These are phyloP conservation scores for Geosmithia flava DNA, from an alignment of 2,329 filamentous ascomycete species.

Conservation along the genomic window DNA sequence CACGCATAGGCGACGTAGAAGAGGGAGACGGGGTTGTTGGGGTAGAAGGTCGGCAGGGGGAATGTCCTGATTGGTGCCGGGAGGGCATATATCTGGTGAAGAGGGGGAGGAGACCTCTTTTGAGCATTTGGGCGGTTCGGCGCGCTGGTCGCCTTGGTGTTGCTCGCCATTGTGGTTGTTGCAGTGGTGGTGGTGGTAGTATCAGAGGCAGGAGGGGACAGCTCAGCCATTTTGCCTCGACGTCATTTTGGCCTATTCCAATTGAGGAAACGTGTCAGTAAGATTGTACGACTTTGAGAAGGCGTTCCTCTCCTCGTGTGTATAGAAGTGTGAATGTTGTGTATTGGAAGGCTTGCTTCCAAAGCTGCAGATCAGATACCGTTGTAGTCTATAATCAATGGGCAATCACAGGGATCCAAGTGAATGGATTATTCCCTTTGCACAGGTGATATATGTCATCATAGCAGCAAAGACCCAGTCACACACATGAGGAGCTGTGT, in stretches of 20 bases:
- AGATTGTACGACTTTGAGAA: background rate
- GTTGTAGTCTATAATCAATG: constrained; percentile 80
- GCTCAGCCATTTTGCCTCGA: constrained; percentile 29
- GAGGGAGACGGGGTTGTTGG: constrained; percentile 82
- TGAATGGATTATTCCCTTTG: constrained; percentile 43
- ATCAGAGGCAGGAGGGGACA: constrained; percentile 2
- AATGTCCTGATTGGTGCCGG: constrained; percentile 72
- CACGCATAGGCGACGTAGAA: constrained; percentile 70
- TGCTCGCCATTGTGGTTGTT: background rate
- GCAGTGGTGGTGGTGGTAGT: background rate
- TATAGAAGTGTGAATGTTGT: no score
- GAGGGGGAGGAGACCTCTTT: constrained; percentile 24
- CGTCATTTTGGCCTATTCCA: constrained; percentile 32
- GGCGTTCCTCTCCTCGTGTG: no score
- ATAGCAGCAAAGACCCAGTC: constrained; percentile 14
- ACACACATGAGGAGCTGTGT: background rate
- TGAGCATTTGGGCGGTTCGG: constrained; percentile 1
- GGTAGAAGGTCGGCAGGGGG: constrained; percentile 78
- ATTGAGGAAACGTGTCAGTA: constrained; percentile 2
- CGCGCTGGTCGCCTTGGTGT: background rate
- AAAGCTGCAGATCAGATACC: constrained; percentile 63
- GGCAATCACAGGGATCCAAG: constrained; percentile 49
- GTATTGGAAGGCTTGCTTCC: background rate
- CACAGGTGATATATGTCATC: constrained; percentile 45
- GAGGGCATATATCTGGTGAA: constrained; percentile 67